Base-by-base conservation (phyloP, 2,329 filamentous ascomycete genomes). In the Epichloe hybrida region DNA sequence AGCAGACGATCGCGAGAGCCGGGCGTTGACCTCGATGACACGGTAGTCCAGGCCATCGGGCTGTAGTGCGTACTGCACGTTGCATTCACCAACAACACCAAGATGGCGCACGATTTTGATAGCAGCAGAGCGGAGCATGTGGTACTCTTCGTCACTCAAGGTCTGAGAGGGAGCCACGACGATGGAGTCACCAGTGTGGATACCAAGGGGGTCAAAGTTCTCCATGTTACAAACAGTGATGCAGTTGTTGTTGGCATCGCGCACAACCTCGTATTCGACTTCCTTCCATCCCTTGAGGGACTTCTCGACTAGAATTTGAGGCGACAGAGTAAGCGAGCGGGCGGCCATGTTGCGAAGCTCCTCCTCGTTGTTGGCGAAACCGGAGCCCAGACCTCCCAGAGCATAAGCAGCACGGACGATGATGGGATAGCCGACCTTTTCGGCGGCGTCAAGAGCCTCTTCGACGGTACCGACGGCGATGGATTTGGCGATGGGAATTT, bases 231-330 rank as follows among this genome's bases (percentile, higher is more conserved):
- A 97, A 60, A 97, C 91, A 3, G 91, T 97, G 63, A 97, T 97
- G 68, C 93, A 97, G 79, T 98, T 98, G 78, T 97, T 94, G 68
- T 87, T 84, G 49, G 88, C 91, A 69, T 98, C 93, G 61, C 93
- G 87, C 55, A 97, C 93, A 52, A 97, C 93, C 71, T 97, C 93
- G 64, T 97, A 98, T 70, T 98, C 93, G 48, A 96, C 85, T 71
- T 98, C 93, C 72, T 98, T 98, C 93, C 93, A 98, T 68, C 93
- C 93, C 77, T 96, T 97, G 60, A 98, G 81, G 49, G 89, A 95
- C 73, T 97, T 97, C 76, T 98, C 93, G 53, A 98, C 90, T 65
- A 98, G 72, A 62, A 98, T 96, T 70, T 98, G 93, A 47, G 93
- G 91, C 2, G 91, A 91, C 37, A 97, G 80, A 43, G 90, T 95